phyloP scores from a whole-genome alignment of 164 flowering plant genomes.

The Vitis riparia region DNA sequence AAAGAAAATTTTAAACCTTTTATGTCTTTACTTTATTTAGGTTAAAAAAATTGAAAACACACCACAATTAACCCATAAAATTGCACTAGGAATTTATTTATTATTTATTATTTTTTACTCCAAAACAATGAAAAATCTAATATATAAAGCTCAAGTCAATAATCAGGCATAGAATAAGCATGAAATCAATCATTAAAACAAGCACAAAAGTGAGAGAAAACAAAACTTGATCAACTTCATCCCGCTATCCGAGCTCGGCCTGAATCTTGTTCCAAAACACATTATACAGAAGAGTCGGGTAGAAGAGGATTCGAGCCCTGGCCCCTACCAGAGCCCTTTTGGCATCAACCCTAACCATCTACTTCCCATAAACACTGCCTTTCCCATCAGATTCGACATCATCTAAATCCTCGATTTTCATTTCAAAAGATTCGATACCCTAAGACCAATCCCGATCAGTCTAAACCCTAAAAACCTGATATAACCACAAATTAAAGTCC shows the following conservation, averaged over 20 bases:
- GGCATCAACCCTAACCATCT: constrained; percentile 42
- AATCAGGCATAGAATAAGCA: neutral
- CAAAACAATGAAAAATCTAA: neutral
- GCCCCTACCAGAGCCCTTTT: constrained; percentile 78
- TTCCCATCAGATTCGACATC: constrained; percentile 17
- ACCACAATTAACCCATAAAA: no score
- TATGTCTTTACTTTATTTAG: no score
- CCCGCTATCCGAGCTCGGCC: constrained; percentile 92
- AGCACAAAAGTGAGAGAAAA: constrained; percentile 3
- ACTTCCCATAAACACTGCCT: constrained; percentile 12
- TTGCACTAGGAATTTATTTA: no score
- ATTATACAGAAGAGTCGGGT: constrained; percentile 86
- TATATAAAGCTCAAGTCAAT: neutral
- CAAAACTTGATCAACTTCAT: constrained; percentile 75
- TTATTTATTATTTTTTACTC: no score
- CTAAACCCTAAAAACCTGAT: neutral
- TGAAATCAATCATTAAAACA: neutral
- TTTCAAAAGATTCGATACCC: constrained; percentile 7
- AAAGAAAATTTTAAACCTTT: neutral
- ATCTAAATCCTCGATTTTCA: constrained; percentile 17
- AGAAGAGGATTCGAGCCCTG: constrained; percentile 81
- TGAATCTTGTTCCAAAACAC: constrained; percentile 70
- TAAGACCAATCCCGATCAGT: constrained; percentile 1
- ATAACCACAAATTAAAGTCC: neutral
- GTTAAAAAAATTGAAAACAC: no score